Evolutionary conservation across 2,329 filamentous ascomycete species (phyloP).

Genomic region (Sarocladium strictum): DNA sequence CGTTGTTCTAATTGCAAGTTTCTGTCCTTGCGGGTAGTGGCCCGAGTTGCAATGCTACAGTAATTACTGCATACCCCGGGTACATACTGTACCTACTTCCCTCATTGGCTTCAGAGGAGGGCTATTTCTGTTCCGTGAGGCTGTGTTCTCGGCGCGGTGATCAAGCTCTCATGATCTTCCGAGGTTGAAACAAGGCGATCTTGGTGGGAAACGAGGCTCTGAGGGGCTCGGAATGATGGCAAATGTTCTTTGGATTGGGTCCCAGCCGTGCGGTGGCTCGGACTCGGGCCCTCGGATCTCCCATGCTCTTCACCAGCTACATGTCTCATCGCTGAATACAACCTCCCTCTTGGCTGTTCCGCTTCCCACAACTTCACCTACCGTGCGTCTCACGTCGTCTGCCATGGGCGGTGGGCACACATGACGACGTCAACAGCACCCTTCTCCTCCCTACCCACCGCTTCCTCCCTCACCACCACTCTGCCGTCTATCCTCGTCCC

Average conservation of each 20-base stretch:
- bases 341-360: slow-evolving; percentile 8
- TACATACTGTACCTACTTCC: no score
- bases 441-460: neutral
- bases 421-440: slow-evolving; percentile 13
- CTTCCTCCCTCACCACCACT: slow-evolving; percentile 10
- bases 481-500: slow-evolving; percentile 9
- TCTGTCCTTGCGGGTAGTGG: neutral
- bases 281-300: no score
- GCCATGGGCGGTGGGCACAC: slow-evolving; percentile 15
- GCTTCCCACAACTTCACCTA: slow-evolving; percentile 10
- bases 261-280: no score
- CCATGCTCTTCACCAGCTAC: slow-evolving; percentile 9
- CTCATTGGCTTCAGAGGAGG: no score
- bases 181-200: neutral
- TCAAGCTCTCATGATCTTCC: neutral
- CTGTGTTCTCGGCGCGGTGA: neutral
- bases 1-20: neutral
- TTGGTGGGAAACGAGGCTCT: neutral
- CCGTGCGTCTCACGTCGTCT: slow-evolving; percentile 13
- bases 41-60: neutral
- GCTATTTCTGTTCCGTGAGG: no score
- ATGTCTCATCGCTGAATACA: slow-evolving; percentile 11
- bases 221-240: neutral
- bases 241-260: no score
- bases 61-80: no score